Percentiles rank a stretch among this genome's conserved stretches.
These are phyloP conservation scores for Hyaloscypha variabilis DNA, from an alignment of 495 filamentous ascomycete species.

Conservation along the genomic window DNA sequence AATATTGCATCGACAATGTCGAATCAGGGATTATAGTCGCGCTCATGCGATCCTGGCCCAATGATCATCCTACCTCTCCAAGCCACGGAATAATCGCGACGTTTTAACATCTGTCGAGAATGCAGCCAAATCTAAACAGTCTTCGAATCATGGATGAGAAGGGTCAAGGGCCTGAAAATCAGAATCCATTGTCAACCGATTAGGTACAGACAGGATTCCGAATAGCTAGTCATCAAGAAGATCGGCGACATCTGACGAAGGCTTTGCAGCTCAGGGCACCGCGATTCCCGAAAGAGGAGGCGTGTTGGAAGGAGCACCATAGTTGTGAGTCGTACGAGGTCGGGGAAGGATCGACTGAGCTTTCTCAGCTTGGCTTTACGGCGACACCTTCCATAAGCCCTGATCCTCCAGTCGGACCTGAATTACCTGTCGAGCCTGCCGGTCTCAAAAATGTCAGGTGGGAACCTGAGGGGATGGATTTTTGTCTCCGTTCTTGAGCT, in stretches of 20 bases:
- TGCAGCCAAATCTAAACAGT: neutral
- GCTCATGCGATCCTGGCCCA: too few species aligned
- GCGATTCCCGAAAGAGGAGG: neutral
- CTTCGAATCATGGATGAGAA: neutral
- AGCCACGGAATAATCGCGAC: too few species aligned
- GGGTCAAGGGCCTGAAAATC: neutral
- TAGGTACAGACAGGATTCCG: neutral
- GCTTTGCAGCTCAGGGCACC: neutral
- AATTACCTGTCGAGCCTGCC: neutral
- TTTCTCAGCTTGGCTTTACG: neutral
- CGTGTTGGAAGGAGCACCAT: conserved; percentile 1
- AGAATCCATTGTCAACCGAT: neutral
- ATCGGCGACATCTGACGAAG: neutral
- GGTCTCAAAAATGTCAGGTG: neutral
- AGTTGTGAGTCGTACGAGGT: neutral
- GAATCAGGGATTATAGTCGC: neutral
- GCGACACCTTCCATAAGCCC: neutral
- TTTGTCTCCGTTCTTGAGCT: neutral
- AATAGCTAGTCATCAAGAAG: neutral
- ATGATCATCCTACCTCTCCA: too few species aligned
- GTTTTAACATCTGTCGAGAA: too few species aligned
- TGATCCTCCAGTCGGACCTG: too few species aligned
- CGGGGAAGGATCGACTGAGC: neutral
- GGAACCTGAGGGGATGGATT: neutral
- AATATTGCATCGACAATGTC: neutral